Percentiles rank a stretch among this genome's conserved stretches.
Evolutionary conservation across 2,329 filamentous ascomycete species (phyloP).

Genomic region (Xylaria arbuscula): DNA sequence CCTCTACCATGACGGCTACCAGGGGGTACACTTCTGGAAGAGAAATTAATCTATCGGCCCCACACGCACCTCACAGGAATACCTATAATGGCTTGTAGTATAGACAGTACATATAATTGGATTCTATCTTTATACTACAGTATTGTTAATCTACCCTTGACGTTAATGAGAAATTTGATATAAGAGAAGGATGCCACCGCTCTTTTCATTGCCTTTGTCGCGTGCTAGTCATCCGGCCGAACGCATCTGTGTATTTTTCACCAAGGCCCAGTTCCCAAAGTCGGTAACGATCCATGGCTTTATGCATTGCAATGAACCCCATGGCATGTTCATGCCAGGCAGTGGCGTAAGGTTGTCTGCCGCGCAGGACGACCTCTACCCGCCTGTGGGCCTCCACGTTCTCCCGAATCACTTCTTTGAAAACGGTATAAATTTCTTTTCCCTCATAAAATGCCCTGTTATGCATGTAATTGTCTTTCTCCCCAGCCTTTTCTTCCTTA

Average conservation of each 20-base stretch:
- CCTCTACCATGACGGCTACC: not conserved
- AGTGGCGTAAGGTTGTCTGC: slow-evolving; percentile 39
- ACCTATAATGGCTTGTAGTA: not conserved
- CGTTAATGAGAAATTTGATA: not conserved
- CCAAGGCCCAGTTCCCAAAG: slow-evolving; percentile 39
- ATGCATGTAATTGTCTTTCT: slow-evolving; percentile 46
- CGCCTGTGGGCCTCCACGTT: slow-evolving; percentile 36
- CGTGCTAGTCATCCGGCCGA: slow-evolving; percentile 26
- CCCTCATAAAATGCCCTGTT: slow-evolving; percentile 40
- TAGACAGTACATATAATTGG: too few relatives aligned
- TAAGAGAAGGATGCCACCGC: not conserved
- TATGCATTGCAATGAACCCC: slow-evolving; percentile 45
- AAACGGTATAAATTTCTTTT: slow-evolving; percentile 34
- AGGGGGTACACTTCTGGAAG: not conserved
- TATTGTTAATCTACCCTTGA: not conserved
- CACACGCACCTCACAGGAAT: not conserved
- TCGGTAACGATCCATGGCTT: slow-evolving; percentile 36
- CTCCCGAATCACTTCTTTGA: slow-evolving; percentile 38
- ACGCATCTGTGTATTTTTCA: slow-evolving; percentile 31
- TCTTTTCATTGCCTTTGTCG: slow-evolving; percentile 14
- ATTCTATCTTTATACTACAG: too few relatives aligned
- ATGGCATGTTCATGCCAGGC: slow-evolving; percentile 45
- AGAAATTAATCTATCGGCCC: not conserved
- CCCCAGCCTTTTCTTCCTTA: slow-evolving; percentile 47
- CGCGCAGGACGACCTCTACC: slow-evolving; percentile 37